Evolutionary conservation across 768 basidiomycete species (phyloP).

Genomic region (Phallus indusiatus): DNA sequence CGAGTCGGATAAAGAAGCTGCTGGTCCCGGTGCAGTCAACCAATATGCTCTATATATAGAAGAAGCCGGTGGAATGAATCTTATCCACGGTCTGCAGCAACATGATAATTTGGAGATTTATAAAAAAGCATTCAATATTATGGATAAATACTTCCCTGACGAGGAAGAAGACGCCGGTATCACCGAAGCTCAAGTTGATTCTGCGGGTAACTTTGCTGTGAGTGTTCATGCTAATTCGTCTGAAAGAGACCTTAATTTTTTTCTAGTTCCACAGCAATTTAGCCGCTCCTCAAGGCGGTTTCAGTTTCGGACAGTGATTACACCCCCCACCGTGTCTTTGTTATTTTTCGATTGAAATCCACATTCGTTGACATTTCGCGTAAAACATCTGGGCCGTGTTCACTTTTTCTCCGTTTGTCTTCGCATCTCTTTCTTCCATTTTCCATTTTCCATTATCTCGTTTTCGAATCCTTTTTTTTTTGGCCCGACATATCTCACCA

Average conservation of each 20-base stretch:
- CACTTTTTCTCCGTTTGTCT: no score
- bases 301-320: constrained; percentile 59
- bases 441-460: neutral
- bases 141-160: constrained; percentile 97
- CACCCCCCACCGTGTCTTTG: no score
- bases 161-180: constrained; percentile 91
- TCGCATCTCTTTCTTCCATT: no score
- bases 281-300: constrained; percentile 87
- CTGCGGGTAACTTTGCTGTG: constrained; percentile 67
- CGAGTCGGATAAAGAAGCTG: constrained; percentile 82
- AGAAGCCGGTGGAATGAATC: constrained; percentile 97
- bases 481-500: neutral
- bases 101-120: constrained; percentile 99
- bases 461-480: neutral
- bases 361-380: no score
- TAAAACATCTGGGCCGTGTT: no score
- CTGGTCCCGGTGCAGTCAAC: constrained; percentile 76
- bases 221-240: constrained; percentile 20
- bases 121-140: constrained; percentile 98
- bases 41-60: constrained; percentile 92
- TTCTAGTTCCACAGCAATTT: constrained; percentile 75
- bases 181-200: constrained; percentile 64
- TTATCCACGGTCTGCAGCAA: constrained; percentile 98
- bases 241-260: neutral
- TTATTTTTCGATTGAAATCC: no score